Conservation (phyloP, 345 rosid species). For the Crucihimalaya himalaica region DNA sequence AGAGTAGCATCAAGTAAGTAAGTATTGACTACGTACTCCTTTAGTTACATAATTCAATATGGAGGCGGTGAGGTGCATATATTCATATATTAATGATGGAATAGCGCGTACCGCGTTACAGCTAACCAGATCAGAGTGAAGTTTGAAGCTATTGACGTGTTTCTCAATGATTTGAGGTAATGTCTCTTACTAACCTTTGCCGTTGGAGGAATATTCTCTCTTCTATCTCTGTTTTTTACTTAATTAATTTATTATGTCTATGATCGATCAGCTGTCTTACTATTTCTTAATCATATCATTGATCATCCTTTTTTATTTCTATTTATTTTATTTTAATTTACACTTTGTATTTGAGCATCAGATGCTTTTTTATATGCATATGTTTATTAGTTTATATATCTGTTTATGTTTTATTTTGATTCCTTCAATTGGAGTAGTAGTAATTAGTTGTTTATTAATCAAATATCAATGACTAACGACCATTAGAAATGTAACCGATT, state of each 20-base stretch:
- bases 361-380: constrained; percentile 20
- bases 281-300: constrained; percentile 23
- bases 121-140: constrained; percentile 29
- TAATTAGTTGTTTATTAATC: background rate
- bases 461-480: constrained; percentile 6
- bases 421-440: background rate
- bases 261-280: constrained; percentile 20
- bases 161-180: constrained; percentile 21
- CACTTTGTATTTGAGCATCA: constrained; percentile 10
- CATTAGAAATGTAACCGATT: constrained; percentile 13
- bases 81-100: constrained; percentile 14
- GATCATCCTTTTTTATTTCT: background rate
- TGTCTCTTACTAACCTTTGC: constrained; percentile 23
- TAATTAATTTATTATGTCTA: background rate
- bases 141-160: constrained; percentile 32
- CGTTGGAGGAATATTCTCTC: constrained; percentile 36
- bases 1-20: background rate
- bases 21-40: too few species aligned
- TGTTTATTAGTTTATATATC: background rate
- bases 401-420: background rate
- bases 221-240: background rate
- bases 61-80: constrained; percentile 32
- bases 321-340: background rate
- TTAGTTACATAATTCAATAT: background rate
- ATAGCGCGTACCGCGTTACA: constrained; percentile 47